Base-by-base conservation (phyloP, 257 asterid species). In the Ocimum tenuiflorum region DNA sequence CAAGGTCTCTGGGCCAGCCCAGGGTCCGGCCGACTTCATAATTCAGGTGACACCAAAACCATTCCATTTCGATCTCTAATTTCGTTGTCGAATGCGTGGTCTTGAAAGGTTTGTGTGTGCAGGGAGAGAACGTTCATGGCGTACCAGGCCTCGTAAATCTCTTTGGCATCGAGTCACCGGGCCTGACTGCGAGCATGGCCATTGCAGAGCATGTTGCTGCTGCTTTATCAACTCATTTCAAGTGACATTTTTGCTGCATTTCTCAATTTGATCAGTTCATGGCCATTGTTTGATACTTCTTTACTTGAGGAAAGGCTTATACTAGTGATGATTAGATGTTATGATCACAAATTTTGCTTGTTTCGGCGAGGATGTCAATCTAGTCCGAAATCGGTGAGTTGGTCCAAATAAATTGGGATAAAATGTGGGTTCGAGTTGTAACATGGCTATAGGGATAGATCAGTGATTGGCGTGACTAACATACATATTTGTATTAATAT, bases 111-210 rank as follows among this genome's bases (percentile, higher is more conserved):
- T 11, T 0, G 23, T 0, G 24, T 0, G 10, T 71, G 67, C 85
- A 91, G 97, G 95, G 94, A 49, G 95, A 86, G 70, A 85, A 81
- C 6, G 7, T 50, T 65, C 91, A 86, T 41, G 89, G 89, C 8
- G 27, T 85, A 18, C 65, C 60, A 57, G 96, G 95, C 7, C 85
- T 91, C 5, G 49, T 91, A 6, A 88, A 86, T 79, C 88, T 91
- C 38, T 78, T 88, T 33, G 97, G 97, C 22, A 86, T 91, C 20
- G 97, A 91, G 74, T 88, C 97, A 29, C 97, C 96, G 7, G 97
- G 97, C 19, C 67, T 91, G 1, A 91, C 97, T 57, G 79, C 96
- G 67, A 68, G 91, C 41, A 43, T 91, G 79, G 94, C 96, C 61
- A 88, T 88, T 50, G 97, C 95, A 15, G 86, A 86, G 62, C 73